These are phyloP conservation scores for Tetracentron sinense DNA, from an alignment of 164 flowering plant species.

Conservation along the genomic window DNA sequence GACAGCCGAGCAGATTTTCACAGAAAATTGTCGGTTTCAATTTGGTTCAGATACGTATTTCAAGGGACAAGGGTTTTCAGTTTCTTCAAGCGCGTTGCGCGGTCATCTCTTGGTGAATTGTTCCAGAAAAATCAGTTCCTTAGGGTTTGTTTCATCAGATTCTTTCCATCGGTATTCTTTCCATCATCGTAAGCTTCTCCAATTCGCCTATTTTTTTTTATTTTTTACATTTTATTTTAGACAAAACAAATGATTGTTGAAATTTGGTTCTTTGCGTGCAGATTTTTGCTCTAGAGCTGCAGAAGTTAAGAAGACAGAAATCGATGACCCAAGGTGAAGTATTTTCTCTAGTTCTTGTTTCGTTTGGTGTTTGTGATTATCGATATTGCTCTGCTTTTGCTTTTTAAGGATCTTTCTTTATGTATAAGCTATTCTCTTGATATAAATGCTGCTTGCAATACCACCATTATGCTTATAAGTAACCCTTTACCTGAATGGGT, in stretches of 20 bases:
- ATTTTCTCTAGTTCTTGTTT: not conserved
- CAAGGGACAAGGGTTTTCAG: not conserved
- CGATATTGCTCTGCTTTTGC: too few species aligned
- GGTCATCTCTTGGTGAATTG: constrained; percentile 1
- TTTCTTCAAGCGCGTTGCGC: not conserved
- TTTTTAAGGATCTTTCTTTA: too few species aligned
- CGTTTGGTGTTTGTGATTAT: not conserved
- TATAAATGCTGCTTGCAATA: too few species aligned
- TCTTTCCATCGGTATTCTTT: constrained; percentile 1
- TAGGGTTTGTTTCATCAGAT: constrained; percentile 5
- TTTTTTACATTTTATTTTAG: not conserved
- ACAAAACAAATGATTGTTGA: not conserved
- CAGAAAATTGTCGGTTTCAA: too few species aligned
- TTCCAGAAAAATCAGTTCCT: not conserved
- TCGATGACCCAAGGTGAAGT: constrained; percentile 29
- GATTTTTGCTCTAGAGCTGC: constrained; percentile 20
- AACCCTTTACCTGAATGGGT: too few species aligned
- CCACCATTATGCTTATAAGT: too few species aligned
- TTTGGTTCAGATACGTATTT: not conserved
- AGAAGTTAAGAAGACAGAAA: constrained; percentile 19
- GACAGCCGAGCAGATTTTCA: not conserved
- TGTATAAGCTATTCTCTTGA: too few species aligned
- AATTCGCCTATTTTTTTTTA: not conserved
- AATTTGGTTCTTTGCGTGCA: not conserved
- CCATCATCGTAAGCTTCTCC: constrained; percentile 16